Evolutionary conservation across 208 protist genomes (phyloP).

Genomic region (Trypanosoma melophagium): DNA sequence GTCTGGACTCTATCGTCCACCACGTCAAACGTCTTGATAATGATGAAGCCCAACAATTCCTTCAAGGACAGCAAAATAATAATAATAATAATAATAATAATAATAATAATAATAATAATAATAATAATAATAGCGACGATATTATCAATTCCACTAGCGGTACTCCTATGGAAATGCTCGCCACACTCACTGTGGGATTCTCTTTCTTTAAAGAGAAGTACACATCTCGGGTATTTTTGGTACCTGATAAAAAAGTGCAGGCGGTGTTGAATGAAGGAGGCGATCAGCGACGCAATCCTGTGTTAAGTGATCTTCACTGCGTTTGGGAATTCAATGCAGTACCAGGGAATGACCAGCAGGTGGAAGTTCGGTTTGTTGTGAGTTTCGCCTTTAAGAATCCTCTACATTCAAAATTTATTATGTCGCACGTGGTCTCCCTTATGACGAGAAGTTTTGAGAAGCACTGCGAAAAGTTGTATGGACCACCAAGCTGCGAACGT

Average conservation of each 20-base stretch:
- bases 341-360: constrained; percentile 34
- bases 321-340: constrained; percentile 71
- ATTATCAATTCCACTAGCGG: neutral
- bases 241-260: constrained; percentile 46
- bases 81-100: neutral
- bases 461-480: constrained; percentile 67
- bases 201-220: constrained; percentile 79
- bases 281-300: constrained; percentile 21
- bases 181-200: constrained; percentile 73
- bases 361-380: constrained; percentile 75
- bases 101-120: neutral
- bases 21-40: constrained; percentile 20
- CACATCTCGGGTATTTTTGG: constrained; percentile 63
- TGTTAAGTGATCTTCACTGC: constrained; percentile 61
- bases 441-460: constrained; percentile 84
- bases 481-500: constrained; percentile 49
- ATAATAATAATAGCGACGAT: neutral
- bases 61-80: too few species aligned
- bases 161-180: constrained; percentile 49
- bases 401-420: constrained; percentile 70
- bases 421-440: constrained; percentile 70
- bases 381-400: constrained; percentile 81
- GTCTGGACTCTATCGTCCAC: constrained; percentile 61
- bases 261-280: constrained; percentile 54
- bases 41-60: neutral